phyloP scores from a whole-genome alignment of 352 stramenopile species.

The Globisporangium megalacanthum region DNA sequence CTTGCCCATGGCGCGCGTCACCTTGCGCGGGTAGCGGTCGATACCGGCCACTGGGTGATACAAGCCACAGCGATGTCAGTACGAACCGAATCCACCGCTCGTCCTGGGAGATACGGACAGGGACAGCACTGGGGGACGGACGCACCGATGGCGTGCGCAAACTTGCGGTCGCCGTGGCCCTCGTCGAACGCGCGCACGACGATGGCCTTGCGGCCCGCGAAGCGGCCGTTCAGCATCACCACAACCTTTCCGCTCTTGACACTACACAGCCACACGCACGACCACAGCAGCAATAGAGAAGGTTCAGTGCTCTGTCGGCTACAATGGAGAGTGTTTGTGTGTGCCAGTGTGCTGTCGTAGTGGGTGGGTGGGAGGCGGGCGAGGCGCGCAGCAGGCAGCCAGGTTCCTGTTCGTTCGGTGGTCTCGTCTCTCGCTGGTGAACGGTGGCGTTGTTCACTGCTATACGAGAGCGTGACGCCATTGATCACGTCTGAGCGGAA shows the following conservation, averaged over 20 bases:
- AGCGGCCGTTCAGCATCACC: conserved; percentile 97
- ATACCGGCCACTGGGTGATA: conserved; percentile 89
- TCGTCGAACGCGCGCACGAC: conserved; percentile 99
- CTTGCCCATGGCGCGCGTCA: conserved; percentile 96
- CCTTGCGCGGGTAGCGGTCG: conserved; percentile 94
- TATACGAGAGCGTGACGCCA: too few species aligned
- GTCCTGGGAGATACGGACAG: not conserved
- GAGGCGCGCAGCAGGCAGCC: too few species aligned
- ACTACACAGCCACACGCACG: conserved; percentile 28
- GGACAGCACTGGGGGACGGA: conserved; percentile 1
- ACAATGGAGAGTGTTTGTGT: not conserved
- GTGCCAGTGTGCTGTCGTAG: too few species aligned
- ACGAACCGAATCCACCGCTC: not conserved
- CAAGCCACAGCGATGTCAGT: not conserved
- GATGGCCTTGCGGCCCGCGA: conserved; percentile 98
- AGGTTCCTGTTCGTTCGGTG: too few species aligned
- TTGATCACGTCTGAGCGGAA: too few species aligned
- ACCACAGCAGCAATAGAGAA: conserved; percentile 2
- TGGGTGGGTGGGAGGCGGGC: too few species aligned
- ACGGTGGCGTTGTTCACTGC: too few species aligned
- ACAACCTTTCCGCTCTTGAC: conserved; percentile 99
- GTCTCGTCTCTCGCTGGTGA: too few species aligned
- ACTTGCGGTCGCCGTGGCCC: conserved; percentile 94
- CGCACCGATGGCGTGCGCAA: conserved; percentile 94
- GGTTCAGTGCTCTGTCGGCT: conserved; percentile 3